Evolutionary conservation across 768 basidiomycete genomes (phyloP), one percentile per base, ranked within the genome.

Genomic region (Leccinum subtestaceum): DNA sequence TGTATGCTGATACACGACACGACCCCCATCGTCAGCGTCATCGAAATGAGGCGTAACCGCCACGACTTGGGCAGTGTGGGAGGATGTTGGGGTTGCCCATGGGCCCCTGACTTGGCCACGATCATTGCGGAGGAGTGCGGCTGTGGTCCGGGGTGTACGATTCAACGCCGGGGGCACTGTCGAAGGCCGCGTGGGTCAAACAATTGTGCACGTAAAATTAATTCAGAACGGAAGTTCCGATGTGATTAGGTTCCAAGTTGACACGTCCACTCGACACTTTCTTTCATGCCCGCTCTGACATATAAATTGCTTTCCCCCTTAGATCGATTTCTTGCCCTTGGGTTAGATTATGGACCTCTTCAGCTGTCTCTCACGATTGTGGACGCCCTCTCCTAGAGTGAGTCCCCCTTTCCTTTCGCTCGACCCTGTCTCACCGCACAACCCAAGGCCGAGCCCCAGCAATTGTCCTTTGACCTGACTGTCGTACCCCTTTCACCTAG

Each of bases 381-480:
- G 58, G 60, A 61, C 63, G 59, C 59, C 64, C 54, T 57, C 63
- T 48, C 67, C 67, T 23, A 68, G 58, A 61, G 72, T 75, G 58
- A 60, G 70, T 64, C 40, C 12, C 36, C 2, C 25, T 45, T 46
- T 11, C 13, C 31, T 4, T 34, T 46, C 15, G 23, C 21, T 43
- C 11, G 23, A 45, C 7, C 31, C 7, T 55, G 27, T 45, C 47
- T 69, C 17, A 73, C n/a, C 43, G 19, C 53, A 5, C 32, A 29
- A 53, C 19, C 19, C 13, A 56, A 78, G 72, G 67, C 65, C 19
- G 64, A 73, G 17, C 67, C 74, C 32, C 76, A 75, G 54, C 71
- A 77, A 57, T 61, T 80, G 51, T 76, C 75, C 50, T 75, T 80
- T 59, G 72, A 75, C 65, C 65, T 82, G 55, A 66, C 71, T 57